Base-by-base conservation (phyloP, 2,329 filamentous ascomycete species). In the Zelopaecilomyces penicillatus region DNA sequence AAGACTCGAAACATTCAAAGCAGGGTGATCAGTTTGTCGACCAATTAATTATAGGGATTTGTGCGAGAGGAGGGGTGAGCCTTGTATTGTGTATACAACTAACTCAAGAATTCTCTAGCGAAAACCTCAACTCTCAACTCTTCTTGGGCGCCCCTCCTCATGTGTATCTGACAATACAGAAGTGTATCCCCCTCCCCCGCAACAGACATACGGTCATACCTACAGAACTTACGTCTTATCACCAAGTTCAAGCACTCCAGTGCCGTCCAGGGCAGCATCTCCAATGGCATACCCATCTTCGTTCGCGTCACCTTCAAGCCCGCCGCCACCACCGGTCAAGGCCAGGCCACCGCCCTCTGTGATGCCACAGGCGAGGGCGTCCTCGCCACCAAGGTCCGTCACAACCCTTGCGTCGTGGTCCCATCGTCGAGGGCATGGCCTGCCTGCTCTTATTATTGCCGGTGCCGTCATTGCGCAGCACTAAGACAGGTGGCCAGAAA, bases 261-360 rank as follows among this genome's bases (percentile, higher is more conserved):
- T 8, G 93, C 91, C 52, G 87, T 97, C 55, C 91, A 97, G 70
- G 91, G 91, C 36, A 91, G 91, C 42, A 97, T 97, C 66, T 84
- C 85, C 41, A 97, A 97, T 65, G 93, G 91, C 46, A 87, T 87
- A 33, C 84, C 83, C 47, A 88, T 97, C 69, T 97, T 93, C 75
- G 97, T 96, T 78, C 82, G 85, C 41, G 83, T 95, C 5, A 90
- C 80, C 19, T 97, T 97, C 80, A 97, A 97, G 75, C 87, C 91
- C 9, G 82, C 91, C 4, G 90, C 91, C 32, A 97, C 93, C 5
- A 97, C 97, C 60, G 85, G 87, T 37, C 85, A 91, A 67, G 85
- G 86, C 37, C 90, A 97, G 70, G 76, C 75, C n/a, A 97, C 91
- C 1, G 82, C 83, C 6, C 84, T 78, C 6, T 97, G 94, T 66